Evolutionary conservation across 192 early-diverging fungal genomes (phyloP), one percentile per base, ranked within the genome.

Genomic region (Backusella tuberculispora): DNA sequence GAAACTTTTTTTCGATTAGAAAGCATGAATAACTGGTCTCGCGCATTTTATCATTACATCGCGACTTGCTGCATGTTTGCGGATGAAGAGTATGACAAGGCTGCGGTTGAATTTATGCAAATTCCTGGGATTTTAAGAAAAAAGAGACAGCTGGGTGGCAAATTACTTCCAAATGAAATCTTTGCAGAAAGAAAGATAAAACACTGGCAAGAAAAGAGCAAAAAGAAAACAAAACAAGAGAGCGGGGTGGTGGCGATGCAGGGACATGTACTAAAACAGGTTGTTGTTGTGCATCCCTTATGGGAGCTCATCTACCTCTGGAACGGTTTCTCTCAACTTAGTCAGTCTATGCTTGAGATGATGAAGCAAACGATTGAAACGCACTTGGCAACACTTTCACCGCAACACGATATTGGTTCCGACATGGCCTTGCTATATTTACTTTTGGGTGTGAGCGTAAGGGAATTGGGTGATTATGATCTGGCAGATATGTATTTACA

Each of bases 1-100:
- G 81, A 82, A 63, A 82, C 81, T 1, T 82, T 82, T 26, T 82
- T 82, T 53, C 73, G 81, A n/a, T 21, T 82, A n/a, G 81, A 82
- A 41, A 72, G 70, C 21, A 82, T 82, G 81, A 78, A 82, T 38
- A 78, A 76, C 34, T 78, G 81, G 74, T 78, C 77, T 1, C 73
- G 74, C 0, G 74, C 76, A n/a, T 82, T 82, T 13, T 82, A 82
- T 19, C 81, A 82, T 24, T 82, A 82, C 43, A 82, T 82, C 53
- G 81, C 81, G 1, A 78, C 81, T 0, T 82, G 81, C 40, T 82
- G 81, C 41, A 75, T 82, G 77, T 78, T 76, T 69, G 76, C 71
- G 1, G 77, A 82, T 47, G 77, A 76, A 38, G 74, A 76, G 40
- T 82, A 78, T 42, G 81, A 78, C 41, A 78, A 82, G 63, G 76